Base-by-base conservation (phyloP, 1,284 basidiomycete genomes). In the Melampsora americana region DNA sequence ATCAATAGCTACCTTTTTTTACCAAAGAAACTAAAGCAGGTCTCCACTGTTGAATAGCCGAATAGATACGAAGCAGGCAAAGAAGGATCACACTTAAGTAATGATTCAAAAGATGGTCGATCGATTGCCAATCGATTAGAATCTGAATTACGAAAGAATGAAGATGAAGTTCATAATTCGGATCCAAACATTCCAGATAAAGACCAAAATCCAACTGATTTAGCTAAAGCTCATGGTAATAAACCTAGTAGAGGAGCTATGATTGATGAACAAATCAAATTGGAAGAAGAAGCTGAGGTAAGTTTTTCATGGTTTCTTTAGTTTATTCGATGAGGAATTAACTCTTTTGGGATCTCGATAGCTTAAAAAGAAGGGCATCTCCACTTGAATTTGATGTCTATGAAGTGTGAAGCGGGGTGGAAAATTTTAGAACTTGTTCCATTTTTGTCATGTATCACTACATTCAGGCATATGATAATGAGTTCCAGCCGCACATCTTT, bases 181-280 rank as follows among this genome's bases (percentile, higher is more conserved):
- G 71, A 74, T 46, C 71, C 71, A 12, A 74, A 74, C 46, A 66
- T 74, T 20, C 64, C 61, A 14, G 46, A 72, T 26, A 72, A 72
- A 53, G 70, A 48, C 2, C 60, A 72, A 65, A 72, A 48, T 23
- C 60, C 61, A 30, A 64, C 70, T 28, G 42, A 65, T 26, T 64
- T 62, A 39, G 35, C 74, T 2, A 67, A 62, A 56, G 66, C 78
- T 26, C 70, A 82, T 64, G 81, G 81, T 32, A 81, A 82, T 78
- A 69, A 80, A 66, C 81, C 81, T 6, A 72, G 66, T 2, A 75
- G 78, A 5, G 81, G 81, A 18, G 81, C 81, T 28, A 78, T 79
- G 74, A 80, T 82, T 48, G 81, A 81, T 68, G 80, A 81, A 59
- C 73, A 79, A 76, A 78, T 82, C 71, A 79, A 80, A 76, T 70